Evolutionary conservation across 768 basidiomycete species (phyloP).

Genomic region (Boletus vinaceobasis): DNA sequence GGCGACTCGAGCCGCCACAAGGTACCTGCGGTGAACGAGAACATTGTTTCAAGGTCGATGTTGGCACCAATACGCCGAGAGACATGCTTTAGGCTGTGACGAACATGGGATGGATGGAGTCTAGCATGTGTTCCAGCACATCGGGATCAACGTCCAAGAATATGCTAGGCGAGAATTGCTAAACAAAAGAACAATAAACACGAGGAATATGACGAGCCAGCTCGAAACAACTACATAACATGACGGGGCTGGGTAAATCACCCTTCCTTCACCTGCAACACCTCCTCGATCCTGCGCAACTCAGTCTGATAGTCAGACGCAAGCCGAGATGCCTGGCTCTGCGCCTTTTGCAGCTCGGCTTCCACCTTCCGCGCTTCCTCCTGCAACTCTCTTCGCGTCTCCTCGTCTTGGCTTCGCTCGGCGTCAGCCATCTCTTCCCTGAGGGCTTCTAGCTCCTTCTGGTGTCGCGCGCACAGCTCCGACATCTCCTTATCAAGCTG

Average conservation of each 20-base stretch:
- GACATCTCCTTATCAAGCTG: conserved; percentile 50
- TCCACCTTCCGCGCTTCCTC: conserved; percentile 36
- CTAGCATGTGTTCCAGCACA: background rate
- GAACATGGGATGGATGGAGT: conserved; percentile 2
- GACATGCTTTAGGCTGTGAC: conserved; percentile 1
- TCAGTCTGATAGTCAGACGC: conserved; percentile 34
- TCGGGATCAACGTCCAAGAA: conserved; percentile 14
- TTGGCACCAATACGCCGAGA: conserved; percentile 4
- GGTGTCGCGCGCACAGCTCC: conserved; percentile 43
- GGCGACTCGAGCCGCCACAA: conserved; percentile 4
- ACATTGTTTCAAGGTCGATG: background rate
- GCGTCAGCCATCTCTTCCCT: conserved; percentile 47
- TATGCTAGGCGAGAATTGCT: conserved; percentile 4
- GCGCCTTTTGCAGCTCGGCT: conserved; percentile 26
- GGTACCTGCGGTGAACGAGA: background rate
- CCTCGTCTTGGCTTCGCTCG: conserved; percentile 43
- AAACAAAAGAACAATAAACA: conserved; percentile 15
- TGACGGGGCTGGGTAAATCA: conserved; percentile 12
- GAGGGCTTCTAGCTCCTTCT: conserved; percentile 45
- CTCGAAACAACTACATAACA: conserved; percentile 25
- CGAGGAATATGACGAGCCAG: conserved; percentile 18
- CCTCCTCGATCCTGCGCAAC: conserved; percentile 34
- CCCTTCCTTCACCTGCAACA: conserved; percentile 30
- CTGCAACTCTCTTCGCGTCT: conserved; percentile 43
- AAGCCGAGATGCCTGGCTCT: conserved; percentile 29